Base-by-base conservation (phyloP, 768 basidiomycete species). In the Pisolithus albus region DNA sequence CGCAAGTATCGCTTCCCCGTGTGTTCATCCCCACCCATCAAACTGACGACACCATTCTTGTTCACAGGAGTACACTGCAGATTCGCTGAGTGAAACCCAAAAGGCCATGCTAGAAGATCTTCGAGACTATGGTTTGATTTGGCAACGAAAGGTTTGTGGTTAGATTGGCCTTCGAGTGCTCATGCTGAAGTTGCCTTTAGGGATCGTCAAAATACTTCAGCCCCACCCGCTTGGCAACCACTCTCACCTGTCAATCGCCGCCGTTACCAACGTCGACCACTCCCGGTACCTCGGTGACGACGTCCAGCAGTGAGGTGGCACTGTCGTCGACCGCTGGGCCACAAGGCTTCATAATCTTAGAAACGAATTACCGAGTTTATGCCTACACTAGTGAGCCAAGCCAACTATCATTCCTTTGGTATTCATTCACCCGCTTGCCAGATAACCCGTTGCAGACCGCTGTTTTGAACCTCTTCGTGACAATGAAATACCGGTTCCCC, bases 301-400 rank as follows among this genome's bases (percentile, higher is more conserved):
- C 42, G 32, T 51, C 61, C 6, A 58, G 38, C 34, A 47, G 63
- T n/a, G 56, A 60, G 6, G 56, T 67, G 11, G 56, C 67, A 40
- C 54, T 67, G 51, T 74, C 81, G 10, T 76, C 76, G 28, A 74
- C 75, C 45, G 79, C 79, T 42, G 77, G 79, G 30, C 75, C 83
- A 62, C 83, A 95, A 66, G 92, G 94, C 13, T 98, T 96, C 73
- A 86, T 98, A 59, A 84, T 98, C 58, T 77, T 99, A 40, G 96
- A 99, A 73, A 98, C 96, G 18, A 98, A 99, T 72, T 98, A 97
- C 73, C 87, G 93, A 58, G 72, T 99, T 56, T 99, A 98, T 66
- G 96, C 96, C 5, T 99, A 99, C 69, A 99, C 96, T 34, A 87
- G 93, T 93, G 67, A 19, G 28, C 43, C 57, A 52, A 47, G 18